Conservation (phyloP, 495 filamentous ascomycete genomes). For the Penicillium ochrochloron region DNA sequence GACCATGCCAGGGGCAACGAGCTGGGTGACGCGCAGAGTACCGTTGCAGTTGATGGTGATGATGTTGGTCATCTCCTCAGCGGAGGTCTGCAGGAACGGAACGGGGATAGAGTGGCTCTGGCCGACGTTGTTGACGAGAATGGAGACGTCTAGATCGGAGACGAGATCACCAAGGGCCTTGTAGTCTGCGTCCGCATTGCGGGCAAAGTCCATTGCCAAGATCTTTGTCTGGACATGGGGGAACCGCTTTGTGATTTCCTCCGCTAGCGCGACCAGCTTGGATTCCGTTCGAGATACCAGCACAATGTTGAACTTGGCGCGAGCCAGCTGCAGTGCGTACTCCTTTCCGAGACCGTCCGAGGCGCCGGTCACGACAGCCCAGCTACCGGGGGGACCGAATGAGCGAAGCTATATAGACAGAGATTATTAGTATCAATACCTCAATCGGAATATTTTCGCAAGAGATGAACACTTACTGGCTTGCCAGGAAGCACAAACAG, state of each 20-base stretch:
- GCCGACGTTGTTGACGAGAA: conserved; percentile 97
- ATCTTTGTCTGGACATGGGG: conserved; percentile 68
- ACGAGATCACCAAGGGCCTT: conserved; percentile 67
- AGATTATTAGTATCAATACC: neutral
- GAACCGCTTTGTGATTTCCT: conserved; percentile 72
- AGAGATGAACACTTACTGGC: conserved; percentile 48
- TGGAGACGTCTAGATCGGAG: conserved; percentile 74
- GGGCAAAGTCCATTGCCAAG: conserved; percentile 89
- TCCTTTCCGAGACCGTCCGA: conserved; percentile 98
- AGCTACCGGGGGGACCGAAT: conserved; percentile 90
- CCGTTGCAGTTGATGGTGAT: conserved; percentile 92
- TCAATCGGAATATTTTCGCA: neutral
- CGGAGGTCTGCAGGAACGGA: conserved; percentile 77
- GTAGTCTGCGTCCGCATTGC: conserved; percentile 77
- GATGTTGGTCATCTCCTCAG: conserved; percentile 82
- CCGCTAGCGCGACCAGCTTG: conserved; percentile 78
- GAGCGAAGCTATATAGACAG: conserved; percentile 68
- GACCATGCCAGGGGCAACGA: conserved; percentile 84
- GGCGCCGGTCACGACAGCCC: conserved; percentile 94
- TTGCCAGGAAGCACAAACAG: conserved; percentile 72
- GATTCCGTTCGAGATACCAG: conserved; percentile 92
- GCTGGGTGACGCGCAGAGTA: conserved; percentile 83
- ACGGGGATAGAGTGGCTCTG: conserved; percentile 91
- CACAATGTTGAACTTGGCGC: conserved; percentile 87
- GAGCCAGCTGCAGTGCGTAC: conserved; percentile 88